These are phyloP conservation scores for Yamadazyma phyllophila DNA, from an alignment of 805 yeast genomes.

Conservation along the genomic window DNA sequence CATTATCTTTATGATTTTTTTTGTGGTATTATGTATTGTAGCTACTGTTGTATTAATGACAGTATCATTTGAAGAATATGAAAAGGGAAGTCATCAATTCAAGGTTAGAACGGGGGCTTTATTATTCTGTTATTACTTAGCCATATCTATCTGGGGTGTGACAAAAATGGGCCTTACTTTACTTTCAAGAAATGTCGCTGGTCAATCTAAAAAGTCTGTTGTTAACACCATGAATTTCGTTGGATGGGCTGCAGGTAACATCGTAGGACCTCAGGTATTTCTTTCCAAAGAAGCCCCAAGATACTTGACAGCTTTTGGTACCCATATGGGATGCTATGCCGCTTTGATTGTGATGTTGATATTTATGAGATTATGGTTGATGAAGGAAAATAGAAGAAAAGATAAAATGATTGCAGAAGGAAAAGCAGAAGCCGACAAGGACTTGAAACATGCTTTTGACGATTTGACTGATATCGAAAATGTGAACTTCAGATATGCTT, in stretches of 20 bases:
- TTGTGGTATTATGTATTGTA: constrained; percentile 30
- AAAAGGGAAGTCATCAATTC: constrained; percentile 35
- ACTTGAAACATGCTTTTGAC: constrained; percentile 44
- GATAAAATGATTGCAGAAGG: constrained; percentile 33
- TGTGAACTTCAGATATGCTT: constrained; percentile 53
- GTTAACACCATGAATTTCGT: constrained; percentile 57
- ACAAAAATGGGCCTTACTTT: constrained; percentile 58
- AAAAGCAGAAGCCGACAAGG: constrained; percentile 9
- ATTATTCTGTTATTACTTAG: constrained; percentile 46
- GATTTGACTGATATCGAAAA: constrained; percentile 63
- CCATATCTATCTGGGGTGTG: constrained; percentile 54
- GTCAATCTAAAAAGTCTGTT: constrained; percentile 67
- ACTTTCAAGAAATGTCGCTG: constrained; percentile 65
- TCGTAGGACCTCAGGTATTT: constrained; percentile 71
- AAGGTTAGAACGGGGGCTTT: constrained; percentile 12
- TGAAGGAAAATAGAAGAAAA: constrained; percentile 51
- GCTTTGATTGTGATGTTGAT: constrained; percentile 18
- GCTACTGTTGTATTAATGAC: constrained; percentile 44
- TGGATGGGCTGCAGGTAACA: constrained; percentile 65
- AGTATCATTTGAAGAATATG: constrained; percentile 21
- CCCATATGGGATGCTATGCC: constrained; percentile 42
- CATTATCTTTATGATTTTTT: constrained; percentile 22
- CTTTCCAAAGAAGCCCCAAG: constrained; percentile 47
- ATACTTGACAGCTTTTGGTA: constrained; percentile 54
- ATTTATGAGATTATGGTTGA: constrained; percentile 38